A percentile compares a stretch with the other conserved stretches of the same genome.
Evolutionary conservation across 2,329 filamentous ascomycete species (phyloP).

Genomic region (Trichoderma pleuroti): DNA sequence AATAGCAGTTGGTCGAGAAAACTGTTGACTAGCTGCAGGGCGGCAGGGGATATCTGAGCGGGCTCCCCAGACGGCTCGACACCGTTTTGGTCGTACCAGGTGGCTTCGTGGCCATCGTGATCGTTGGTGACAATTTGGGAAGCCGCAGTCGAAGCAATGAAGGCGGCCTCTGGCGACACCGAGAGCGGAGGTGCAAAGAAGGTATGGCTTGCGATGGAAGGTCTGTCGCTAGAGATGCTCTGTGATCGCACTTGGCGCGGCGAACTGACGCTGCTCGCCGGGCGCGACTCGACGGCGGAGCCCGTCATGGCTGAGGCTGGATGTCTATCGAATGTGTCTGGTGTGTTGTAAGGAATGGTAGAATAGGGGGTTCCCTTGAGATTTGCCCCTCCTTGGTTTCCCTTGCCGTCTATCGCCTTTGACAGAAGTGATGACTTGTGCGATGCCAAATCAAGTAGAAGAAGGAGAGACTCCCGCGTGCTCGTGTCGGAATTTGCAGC

Average conservation of each 20-base stretch:
- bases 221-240: conserved; percentile 69
- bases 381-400: background rate
- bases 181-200: conserved; percentile 63
- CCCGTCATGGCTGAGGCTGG: conserved; percentile 26
- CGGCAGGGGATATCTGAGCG: conserved; percentile 67
- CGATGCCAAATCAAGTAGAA: background rate
- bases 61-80: conserved; percentile 63
- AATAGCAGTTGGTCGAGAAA: conserved; percentile 94
- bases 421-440: background rate
- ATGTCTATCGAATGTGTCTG: background rate
- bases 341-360: background rate
- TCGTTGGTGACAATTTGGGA: conserved; percentile 89
- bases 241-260: conserved; percentile 42
- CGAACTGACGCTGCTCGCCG: conserved; percentile 34
- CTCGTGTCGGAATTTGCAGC: background rate
- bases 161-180: conserved; percentile 75
- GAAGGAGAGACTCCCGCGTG: background rate
- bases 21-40: conserved; percentile 77
- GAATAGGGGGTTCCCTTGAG: background rate
- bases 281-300: conserved; percentile 29
- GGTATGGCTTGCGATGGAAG: conserved; percentile 57
- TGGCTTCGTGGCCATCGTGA: conserved; percentile 69
- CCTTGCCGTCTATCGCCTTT: background rate
- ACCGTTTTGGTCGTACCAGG: conserved; percentile 66
- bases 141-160: conserved; percentile 83